A percentile compares a stretch with the other conserved stretches of the same genome.
These are phyloP conservation scores for Debaryomyces sp. DNA, from an alignment of 1,139 yeast genomes.

Conservation along the genomic window DNA sequence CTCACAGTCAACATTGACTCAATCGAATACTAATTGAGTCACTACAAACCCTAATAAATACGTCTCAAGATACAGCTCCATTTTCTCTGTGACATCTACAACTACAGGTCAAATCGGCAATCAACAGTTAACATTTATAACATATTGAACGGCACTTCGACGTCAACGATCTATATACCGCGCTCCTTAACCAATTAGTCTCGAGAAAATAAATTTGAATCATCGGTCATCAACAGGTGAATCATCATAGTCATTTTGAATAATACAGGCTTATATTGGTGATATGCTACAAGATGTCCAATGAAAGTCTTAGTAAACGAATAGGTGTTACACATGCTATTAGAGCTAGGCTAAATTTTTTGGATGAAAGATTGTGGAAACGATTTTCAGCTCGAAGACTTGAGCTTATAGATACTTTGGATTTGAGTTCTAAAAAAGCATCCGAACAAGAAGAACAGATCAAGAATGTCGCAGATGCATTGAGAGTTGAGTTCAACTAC, in stretches of 20 bases:
- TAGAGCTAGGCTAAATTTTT: slow-evolving; percentile 70
- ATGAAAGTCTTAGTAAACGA: slow-evolving; percentile 8
- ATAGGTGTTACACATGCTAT: slow-evolving; percentile 79
- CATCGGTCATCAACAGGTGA: slow-evolving; percentile 3
- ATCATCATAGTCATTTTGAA: slow-evolving; percentile 1
- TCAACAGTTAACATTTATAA: neutral
- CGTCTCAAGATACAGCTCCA: neutral
- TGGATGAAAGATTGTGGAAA: slow-evolving; percentile 85
- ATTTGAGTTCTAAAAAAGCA: slow-evolving; percentile 78
- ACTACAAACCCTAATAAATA: neutral
- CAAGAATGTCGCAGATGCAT: slow-evolving; percentile 69
- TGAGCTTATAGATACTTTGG: slow-evolving; percentile 82
- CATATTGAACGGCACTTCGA: neutral
- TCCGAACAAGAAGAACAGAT: slow-evolving; percentile 89
- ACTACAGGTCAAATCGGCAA: neutral
- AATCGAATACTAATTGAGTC: neutral
- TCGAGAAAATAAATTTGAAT: slow-evolving; percentile 2
- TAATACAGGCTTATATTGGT: neutral
- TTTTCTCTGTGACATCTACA: neutral
- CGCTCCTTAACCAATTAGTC: slow-evolving; percentile 1
- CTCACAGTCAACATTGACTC: neutral
- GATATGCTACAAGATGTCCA: slow-evolving; percentile 3
- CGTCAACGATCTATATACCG: neutral
- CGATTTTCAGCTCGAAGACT: slow-evolving; percentile 84
- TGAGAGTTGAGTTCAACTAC: slow-evolving; percentile 77